A percentile compares a stretch with the other conserved stretches of the same genome.
phyloP scores from a whole-genome alignment of 2,329 filamentous ascomycete species.

The Diaporthe ampelina region DNA sequence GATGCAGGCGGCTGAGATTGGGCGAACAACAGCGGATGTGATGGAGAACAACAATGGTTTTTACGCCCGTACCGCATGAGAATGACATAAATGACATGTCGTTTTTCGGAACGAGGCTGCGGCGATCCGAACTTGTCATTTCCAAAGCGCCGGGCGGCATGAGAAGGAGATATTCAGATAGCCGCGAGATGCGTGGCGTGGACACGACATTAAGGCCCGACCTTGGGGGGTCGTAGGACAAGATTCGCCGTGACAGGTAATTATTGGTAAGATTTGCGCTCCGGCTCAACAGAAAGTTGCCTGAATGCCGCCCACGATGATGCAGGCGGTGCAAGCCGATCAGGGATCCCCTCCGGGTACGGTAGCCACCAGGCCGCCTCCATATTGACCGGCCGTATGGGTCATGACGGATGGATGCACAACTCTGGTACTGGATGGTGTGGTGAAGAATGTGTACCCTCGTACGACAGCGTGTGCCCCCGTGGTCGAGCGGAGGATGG shows the following conservation, averaged over 20 bases:
- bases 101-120: slow-evolving; percentile 31
- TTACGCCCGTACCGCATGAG: background rate
- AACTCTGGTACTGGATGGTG: slow-evolving; percentile 11
- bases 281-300: slow-evolving; percentile 3
- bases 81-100: slow-evolving; percentile 27
- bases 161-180: slow-evolving; percentile 29
- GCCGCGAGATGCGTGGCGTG: slow-evolving; percentile 35
- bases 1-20: slow-evolving; percentile 12
- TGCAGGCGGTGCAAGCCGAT: slow-evolving; percentile 13
- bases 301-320: background rate
- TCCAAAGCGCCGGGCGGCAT: slow-evolving; percentile 26
- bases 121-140: slow-evolving; percentile 21
- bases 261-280: slow-evolving; percentile 30
- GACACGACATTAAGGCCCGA: slow-evolving; percentile 33
- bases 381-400: background rate
- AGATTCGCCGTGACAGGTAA: slow-evolving; percentile 33
- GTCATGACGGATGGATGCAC: background rate
- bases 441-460: slow-evolving; percentile 22
- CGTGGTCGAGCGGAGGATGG: slow-evolving; percentile 21
- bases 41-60: background rate
- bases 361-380: background rate
- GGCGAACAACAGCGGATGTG: background rate
- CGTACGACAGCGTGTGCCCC: slow-evolving; percentile 13
- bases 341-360: background rate
- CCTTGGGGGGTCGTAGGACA: slow-evolving; percentile 26